These are phyloP conservation scores for Oidiodendron maius DNA, from an alignment of 495 filamentous ascomycete species.

Conservation along the genomic window DNA sequence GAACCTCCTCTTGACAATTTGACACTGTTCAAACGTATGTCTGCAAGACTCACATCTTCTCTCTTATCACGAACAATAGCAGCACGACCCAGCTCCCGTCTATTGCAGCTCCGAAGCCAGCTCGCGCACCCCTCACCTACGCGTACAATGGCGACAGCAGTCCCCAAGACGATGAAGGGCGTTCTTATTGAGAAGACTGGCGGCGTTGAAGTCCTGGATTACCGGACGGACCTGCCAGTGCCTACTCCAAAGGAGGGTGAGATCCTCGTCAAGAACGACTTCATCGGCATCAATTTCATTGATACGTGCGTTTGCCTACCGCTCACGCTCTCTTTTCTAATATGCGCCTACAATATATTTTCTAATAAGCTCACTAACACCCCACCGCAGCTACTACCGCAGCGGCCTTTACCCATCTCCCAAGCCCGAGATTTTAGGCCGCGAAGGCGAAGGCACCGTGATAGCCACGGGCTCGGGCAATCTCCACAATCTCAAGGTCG, in stretches of 20 bases:
- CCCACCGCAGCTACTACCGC: slow-evolving; percentile 71
- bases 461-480: slow-evolving; percentile 29
- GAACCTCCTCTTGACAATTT: neutral
- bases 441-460: slow-evolving; percentile 65
- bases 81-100: neutral
- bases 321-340: neutral
- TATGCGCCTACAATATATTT: neutral
- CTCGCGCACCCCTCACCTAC: neutral
- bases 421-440: slow-evolving; percentile 76
- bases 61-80: slow-evolving; percentile 5
- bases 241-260: slow-evolving; percentile 65
- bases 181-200: slow-evolving; percentile 71
- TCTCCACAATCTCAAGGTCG: slow-evolving; percentile 47
- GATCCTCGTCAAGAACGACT: slow-evolving; percentile 79
- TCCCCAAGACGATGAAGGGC: slow-evolving; percentile 62
- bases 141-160: slow-evolving; percentile 37
- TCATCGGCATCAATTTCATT: slow-evolving; percentile 86
- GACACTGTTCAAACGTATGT: slow-evolving; percentile 9
- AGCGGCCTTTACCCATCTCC: slow-evolving; percentile 75
- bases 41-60: slow-evolving; percentile 7
- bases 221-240: slow-evolving; percentile 69
- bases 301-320: slow-evolving; percentile 48
- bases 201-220: slow-evolving; percentile 71
- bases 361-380: slow-evolving; percentile 21
- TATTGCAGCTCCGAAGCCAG: slow-evolving; percentile 16